These are phyloP conservation scores for Fragaria iinumae DNA, from an alignment of 306 rosid species.

Conservation along the genomic window DNA sequence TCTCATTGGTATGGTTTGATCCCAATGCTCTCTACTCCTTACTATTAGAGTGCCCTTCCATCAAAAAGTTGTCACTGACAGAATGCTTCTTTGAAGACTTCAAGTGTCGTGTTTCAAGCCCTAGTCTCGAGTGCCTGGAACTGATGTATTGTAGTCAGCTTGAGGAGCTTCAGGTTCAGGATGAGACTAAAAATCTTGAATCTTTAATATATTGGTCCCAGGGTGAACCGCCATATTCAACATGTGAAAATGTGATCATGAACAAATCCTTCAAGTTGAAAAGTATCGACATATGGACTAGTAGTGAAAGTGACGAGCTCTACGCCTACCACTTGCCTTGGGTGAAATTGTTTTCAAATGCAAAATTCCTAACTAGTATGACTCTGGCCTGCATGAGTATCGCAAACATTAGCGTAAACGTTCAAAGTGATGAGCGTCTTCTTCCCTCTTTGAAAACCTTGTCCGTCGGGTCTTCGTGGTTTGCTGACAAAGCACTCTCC, in stretches of 20 bases:
- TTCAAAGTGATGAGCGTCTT: not conserved
- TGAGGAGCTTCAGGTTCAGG: not conserved
- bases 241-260: not conserved
- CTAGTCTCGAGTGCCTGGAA: not conserved
- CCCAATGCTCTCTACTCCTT: no score
- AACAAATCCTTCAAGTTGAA: not conserved
- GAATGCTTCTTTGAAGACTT: no score
- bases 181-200: not conserved
- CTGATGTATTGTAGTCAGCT: not conserved
- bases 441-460: not conserved
- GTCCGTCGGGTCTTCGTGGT: not conserved
- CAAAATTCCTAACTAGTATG: not conserved
- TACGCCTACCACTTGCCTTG: not conserved
- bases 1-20: no score
- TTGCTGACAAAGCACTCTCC: not conserved
- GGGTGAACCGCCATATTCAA: not conserved
- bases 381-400: not conserved
- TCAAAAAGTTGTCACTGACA: no score
- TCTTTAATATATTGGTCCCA: not conserved
- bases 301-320: no score
- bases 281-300: not conserved
- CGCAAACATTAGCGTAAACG: not conserved
- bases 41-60: no score
- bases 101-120: not conserved
- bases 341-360: not conserved